phyloP scores from a whole-genome alignment of 2,329 filamentous ascomycete species.

The Cladosporium sp. region DNA sequence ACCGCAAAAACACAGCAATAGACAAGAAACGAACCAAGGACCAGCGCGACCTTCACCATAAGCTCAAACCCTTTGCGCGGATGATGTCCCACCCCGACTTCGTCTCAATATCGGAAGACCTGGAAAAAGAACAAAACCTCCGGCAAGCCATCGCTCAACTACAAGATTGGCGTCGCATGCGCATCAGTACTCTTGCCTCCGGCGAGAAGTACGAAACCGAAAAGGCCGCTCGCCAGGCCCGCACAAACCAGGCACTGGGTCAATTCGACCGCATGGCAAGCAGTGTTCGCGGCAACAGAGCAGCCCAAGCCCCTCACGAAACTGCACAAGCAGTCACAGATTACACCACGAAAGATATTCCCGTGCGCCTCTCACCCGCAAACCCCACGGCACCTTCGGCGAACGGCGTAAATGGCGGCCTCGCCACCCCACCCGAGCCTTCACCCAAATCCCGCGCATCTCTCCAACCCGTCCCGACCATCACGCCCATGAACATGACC shows the following conservation, averaged over 20 bases:
- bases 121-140: slow-evolving; percentile 88
- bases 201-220: slow-evolving; percentile 93
- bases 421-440: slow-evolving; percentile 18
- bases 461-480: slow-evolving; percentile 44
- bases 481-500: slow-evolving; percentile 66
- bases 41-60: slow-evolving; percentile 85
- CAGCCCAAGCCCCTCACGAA: slow-evolving; percentile 28
- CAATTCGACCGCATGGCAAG: slow-evolving; percentile 35
- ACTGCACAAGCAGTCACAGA: slow-evolving; percentile 33
- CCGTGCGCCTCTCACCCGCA: slow-evolving; percentile 30
- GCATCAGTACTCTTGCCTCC: slow-evolving; percentile 78
- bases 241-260: slow-evolving; percentile 38
- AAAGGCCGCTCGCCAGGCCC: slow-evolving; percentile 72
- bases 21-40: slow-evolving; percentile 98
- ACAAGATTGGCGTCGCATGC: slow-evolving; percentile 87
- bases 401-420: slow-evolving; percentile 3
- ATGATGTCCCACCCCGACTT: slow-evolving; percentile 97
- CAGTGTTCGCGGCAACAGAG: slow-evolving; percentile 29
- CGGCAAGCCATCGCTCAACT: slow-evolving; percentile 85
- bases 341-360: slow-evolving; percentile 36
- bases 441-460: slow-evolving; percentile 26
- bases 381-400: slow-evolving; percentile 23
- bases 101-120: slow-evolving; percentile 76
- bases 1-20: slow-evolving; percentile 81
- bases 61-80: slow-evolving; percentile 90